Base-by-base conservation (phyloP, 2,329 filamentous ascomycete species). In the Calonectria pseudoreteaudii region DNA sequence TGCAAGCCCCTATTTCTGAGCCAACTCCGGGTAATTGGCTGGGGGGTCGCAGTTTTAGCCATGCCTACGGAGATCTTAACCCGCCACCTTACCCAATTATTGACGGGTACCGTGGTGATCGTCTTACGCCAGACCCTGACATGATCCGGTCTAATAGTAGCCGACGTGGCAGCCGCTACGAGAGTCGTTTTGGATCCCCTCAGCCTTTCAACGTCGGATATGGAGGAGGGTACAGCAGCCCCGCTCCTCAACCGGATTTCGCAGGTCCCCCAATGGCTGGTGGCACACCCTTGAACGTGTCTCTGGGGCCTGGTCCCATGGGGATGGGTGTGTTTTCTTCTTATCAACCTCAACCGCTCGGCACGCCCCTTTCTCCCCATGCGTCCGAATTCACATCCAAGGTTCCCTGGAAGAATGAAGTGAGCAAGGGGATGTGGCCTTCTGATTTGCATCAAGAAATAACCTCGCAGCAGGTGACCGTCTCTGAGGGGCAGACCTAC, bases 341-440 rank as follows among this genome's bases (percentile, higher is more conserved):
- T 50, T 92, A 90, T 78, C 88, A 88, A 75, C 88, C 88, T 78
- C 90, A 90, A 75, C 86, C 91, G 31, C 88, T 91, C 74, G 90
- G 92, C 31, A 94, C 92, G 23, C 88, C 92, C 10, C 87, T 95
- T 52, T 95, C 94, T 23, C 93, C 94, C 16, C 91, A 94, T 77
- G 94, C 93, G 31, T 92, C 91, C 6, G 94, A 95, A 81, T 95
- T 95, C 78, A 94, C 91, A 16, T 90, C 91, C 5, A 85, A 86
- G 31, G 84, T 81, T 68, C 82, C 81, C 56, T 93, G 87, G 92
- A 91, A 91, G 81, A 85, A 83, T 78, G 89, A 92, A 85, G 89
- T 89, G 82, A 81, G 85, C 82, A 64, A 41, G 50, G 47, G 14
- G 70, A 1, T 62, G 34, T 34, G 11, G 14, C 18, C 3, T 41